phyloP scores from a whole-genome alignment of 208 protist species.

The Entamoeba invadens region DNA sequence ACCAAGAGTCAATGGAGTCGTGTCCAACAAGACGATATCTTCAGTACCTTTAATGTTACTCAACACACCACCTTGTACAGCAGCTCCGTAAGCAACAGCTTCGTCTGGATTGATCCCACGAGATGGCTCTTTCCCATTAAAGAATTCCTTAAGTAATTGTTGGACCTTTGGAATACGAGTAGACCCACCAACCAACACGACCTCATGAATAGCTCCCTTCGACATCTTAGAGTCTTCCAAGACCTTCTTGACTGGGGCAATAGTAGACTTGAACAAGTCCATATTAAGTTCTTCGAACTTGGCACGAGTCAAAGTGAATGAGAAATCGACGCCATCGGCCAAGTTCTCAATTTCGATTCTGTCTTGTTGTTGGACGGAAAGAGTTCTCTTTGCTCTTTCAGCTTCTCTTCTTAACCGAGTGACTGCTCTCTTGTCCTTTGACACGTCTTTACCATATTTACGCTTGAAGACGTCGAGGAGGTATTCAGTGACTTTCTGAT shows the following conservation, averaged over 20 bases:
- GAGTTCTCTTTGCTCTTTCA: slow-evolving; percentile 80
- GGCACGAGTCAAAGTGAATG: slow-evolving; percentile 69
- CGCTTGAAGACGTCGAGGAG: slow-evolving; percentile 60
- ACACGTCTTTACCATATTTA: not conserved
- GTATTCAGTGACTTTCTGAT: slow-evolving; percentile 66
- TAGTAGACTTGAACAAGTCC: slow-evolving; percentile 79
- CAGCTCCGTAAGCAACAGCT: slow-evolving; percentile 88
- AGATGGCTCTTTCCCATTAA: slow-evolving; percentile 77
- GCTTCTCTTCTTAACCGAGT: slow-evolving; percentile 23
- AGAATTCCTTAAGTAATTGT: slow-evolving; percentile 78
- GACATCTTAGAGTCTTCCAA: slow-evolving; percentile 71
- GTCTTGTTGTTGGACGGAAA: slow-evolving; percentile 66
- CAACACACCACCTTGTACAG: slow-evolving; percentile 83
- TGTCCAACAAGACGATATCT: slow-evolving; percentile 83
- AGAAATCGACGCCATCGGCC: slow-evolving; percentile 80
- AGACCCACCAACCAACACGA: slow-evolving; percentile 84
- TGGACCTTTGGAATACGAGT: slow-evolving; percentile 90
- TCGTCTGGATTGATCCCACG: slow-evolving; percentile 89
- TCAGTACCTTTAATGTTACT: slow-evolving; percentile 55
- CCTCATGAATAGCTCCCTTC: slow-evolving; percentile 77
- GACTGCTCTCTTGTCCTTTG: not conserved
- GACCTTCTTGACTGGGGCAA: slow-evolving; percentile 70
- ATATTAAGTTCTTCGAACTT: slow-evolving; percentile 89
- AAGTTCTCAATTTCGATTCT: slow-evolving; percentile 81
- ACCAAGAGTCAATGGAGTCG: slow-evolving; percentile 89